phyloP scores from a whole-genome alignment of 306 rosid species.

The Cucurbita ficifolia region DNA sequence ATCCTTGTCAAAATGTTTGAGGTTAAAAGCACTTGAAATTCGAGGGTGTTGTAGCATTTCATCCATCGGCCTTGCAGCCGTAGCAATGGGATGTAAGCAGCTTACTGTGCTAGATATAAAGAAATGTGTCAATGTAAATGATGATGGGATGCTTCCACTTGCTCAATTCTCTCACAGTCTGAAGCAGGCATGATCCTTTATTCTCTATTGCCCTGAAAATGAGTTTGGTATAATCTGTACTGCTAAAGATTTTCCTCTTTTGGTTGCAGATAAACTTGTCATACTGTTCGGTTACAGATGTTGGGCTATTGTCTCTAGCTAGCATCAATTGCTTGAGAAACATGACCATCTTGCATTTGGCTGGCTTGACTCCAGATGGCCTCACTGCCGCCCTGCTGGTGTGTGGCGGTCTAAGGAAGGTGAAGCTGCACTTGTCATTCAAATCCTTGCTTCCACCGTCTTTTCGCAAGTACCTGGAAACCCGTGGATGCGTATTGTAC shows the following conservation, averaged over 20 bases:
- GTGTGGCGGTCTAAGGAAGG: constrained; percentile 36
- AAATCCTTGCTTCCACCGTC: constrained; percentile 33
- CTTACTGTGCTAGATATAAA: constrained; percentile 42
- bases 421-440: constrained; percentile 50
- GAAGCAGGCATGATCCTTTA: constrained; percentile 21
- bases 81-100: constrained; percentile 39
- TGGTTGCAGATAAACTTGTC: constrained; percentile 57
- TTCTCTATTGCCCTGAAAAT: background rate
- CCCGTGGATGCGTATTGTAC: constrained; percentile 44
- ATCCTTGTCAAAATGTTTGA: constrained; percentile 40
- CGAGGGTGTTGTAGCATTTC: constrained; percentile 43
- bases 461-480: constrained; percentile 31
- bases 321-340: constrained; percentile 32
- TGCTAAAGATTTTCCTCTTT: background rate
- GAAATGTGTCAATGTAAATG: constrained; percentile 37
- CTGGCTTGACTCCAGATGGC: constrained; percentile 47
- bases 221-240: background rate
- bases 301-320: constrained; percentile 48
- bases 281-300: constrained; percentile 46
- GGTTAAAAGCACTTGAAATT: constrained; percentile 37
- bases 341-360: constrained; percentile 43
- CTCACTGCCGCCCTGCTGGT: constrained; percentile 38
- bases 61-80: constrained; percentile 34
- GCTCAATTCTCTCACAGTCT: constrained; percentile 40
- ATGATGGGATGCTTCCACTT: constrained; percentile 41